Conservation (phyloP, 2,329 filamentous ascomycete genomes). For the Talaromyces sp. region DNA sequence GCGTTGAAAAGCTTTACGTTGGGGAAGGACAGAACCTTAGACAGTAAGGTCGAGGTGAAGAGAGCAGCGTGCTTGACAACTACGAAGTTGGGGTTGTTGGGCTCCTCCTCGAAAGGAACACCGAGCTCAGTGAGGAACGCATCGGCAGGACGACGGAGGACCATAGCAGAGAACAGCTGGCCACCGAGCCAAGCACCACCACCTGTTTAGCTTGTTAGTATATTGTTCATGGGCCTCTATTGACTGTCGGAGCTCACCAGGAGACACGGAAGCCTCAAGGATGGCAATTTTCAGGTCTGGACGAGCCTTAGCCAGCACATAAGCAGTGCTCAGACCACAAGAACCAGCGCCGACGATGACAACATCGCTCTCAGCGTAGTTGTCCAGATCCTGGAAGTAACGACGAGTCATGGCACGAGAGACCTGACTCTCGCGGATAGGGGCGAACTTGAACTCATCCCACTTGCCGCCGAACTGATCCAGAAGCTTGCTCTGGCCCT, state of each 20-base stretch:
- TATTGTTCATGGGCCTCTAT: neutral
- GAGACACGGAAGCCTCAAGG: conserved; percentile 83
- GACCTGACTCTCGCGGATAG: conserved; percentile 89
- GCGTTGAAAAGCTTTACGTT: conserved; percentile 98
- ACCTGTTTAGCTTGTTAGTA: conserved; percentile 47
- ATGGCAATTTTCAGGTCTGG: conserved; percentile 92
- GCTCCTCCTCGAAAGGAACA: conserved; percentile 85
- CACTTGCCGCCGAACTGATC: conserved; percentile 74
- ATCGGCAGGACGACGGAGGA: conserved; percentile 91
- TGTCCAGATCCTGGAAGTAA: conserved; percentile 89
- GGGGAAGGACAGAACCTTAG: conserved; percentile 78
- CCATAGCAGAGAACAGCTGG: conserved; percentile 93
- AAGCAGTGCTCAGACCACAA: conserved; percentile 82
- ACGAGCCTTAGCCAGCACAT: conserved; percentile 78
- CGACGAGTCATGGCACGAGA: conserved; percentile 90
- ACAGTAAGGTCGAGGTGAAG: conserved; percentile 85
- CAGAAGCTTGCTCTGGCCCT: conserved; percentile 57
- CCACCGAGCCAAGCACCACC: conserved; percentile 92
- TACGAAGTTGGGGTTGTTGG: conserved; percentile 81
- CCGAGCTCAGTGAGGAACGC: conserved; percentile 79
- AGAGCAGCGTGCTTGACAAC: conserved; percentile 93
- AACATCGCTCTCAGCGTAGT: conserved; percentile 87
- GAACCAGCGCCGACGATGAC: conserved; percentile 91
- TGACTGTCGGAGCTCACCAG: conserved; percentile 48
- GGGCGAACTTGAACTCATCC: conserved; percentile 79